Evolutionary conservation across 495 filamentous ascomycete genomes (phyloP).

Genomic region (Neurospora sublineolata): DNA sequence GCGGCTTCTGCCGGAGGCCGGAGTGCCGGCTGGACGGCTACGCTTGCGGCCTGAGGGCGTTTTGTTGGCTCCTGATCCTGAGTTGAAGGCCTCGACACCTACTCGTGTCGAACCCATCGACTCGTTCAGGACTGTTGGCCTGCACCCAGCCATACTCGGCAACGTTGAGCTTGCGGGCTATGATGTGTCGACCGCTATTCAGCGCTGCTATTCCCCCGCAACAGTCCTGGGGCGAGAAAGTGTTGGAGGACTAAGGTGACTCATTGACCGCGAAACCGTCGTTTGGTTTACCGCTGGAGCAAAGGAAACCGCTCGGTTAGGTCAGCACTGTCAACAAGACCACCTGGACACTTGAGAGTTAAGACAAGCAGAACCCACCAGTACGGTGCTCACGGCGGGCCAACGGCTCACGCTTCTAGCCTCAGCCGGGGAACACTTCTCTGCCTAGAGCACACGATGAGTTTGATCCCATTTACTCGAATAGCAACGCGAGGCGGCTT

Average conservation of each 20-base stretch:
- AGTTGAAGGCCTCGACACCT: slow-evolving; percentile 13
- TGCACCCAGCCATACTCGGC: slow-evolving; percentile 71
- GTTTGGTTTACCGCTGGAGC: too few species aligned
- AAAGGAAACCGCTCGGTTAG: too few species aligned
- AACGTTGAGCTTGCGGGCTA: slow-evolving; percentile 62
- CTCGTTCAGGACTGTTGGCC: slow-evolving; percentile 61
- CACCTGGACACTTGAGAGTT: too few species aligned
- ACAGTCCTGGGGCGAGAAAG: background rate
- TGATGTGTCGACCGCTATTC: slow-evolving; percentile 66
- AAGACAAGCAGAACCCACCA: too few species aligned
- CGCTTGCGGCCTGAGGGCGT: slow-evolving; percentile 1
- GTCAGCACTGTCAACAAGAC: too few species aligned
- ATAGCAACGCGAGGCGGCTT: background rate
- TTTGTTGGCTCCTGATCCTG: background rate
- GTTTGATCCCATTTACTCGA: background rate
- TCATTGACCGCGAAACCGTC: too few species aligned
- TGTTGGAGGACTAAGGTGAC: background rate
- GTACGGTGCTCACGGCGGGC: too few species aligned
- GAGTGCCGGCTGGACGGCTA: background rate
- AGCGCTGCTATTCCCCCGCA: slow-evolving; percentile 69
- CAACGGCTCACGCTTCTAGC: too few species aligned
- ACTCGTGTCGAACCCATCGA: slow-evolving; percentile 41
- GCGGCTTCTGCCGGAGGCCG: background rate
- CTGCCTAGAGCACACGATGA: background rate
- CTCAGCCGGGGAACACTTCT: too few species aligned